Base-by-base conservation (phyloP, 140 eudicot species). In the Flaveria floridana region DNA sequence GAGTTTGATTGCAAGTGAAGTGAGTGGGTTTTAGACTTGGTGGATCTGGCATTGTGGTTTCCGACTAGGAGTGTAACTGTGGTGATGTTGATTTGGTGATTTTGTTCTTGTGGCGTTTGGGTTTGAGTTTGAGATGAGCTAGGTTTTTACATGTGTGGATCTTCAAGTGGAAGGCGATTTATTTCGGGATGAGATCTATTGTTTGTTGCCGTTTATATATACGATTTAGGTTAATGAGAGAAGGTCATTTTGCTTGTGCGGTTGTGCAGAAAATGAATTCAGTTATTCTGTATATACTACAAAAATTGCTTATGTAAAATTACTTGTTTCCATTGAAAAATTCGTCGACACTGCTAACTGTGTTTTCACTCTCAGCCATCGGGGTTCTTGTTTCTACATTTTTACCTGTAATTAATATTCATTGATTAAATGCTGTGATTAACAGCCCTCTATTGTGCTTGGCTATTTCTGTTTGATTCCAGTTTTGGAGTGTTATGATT, bases 1-100 rank as follows among this genome's bases (percentile, higher is more conserved):
- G 47, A 74, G 3, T 46, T 68, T 58, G 70, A 68, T 52, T 18
- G 39, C 51, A 19, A 34, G 26, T 64, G 72, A 65, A 64, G 28
- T 20, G 80, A 34, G 39, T 19, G 70, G 15, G 7, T 13, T 65
- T 65, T 55, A 76, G 41, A 65, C 15, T 52, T 37, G 15, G 61
- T 53, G 80, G 80, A 76, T 76, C 74, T 76, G 80, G 20, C 58
- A 41, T 37, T 52, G 7, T 12, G 1, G 7, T 34, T 34, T 34
- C 39, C 4, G 7, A 4, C 6, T 34, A 34, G 41, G 41, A 34
- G 6, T 3, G 7, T 14, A 50, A 51, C 19, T 6, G 59, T 16
- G 59, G 11, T 44, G 46, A 23, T 23, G 10, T 56, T 59, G 14
- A 1, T 4, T 28, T 19, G 1, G 6, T 20, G 12, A 23, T 62